Evolutionary conservation across 345 rosid species (phyloP), one percentile per base, ranked within the genome.

Genomic region (Limnanthes douglasii): DNA sequence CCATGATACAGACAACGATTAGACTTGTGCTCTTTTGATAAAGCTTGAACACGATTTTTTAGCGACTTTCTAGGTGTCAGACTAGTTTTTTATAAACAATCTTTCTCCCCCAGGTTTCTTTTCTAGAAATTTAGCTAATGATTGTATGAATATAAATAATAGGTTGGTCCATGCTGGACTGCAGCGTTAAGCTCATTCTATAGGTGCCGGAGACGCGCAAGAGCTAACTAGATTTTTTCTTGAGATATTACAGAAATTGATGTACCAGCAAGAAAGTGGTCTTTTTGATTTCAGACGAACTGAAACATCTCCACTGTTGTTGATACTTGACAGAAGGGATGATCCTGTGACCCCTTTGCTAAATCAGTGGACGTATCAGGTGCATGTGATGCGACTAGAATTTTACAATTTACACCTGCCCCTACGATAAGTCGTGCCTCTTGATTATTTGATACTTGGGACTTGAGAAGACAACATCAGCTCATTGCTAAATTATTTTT

Each of bases 351-450:
- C 98, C 32, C 96, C 98, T 24, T 62, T 90, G 58, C 68, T 80
- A 46, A 90, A 90, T 48, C 98, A 78, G 61, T 90, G 98, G 98
- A 90, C 96, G 46, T 90, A 90, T 65, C 94, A 84, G 93, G 94
- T 79, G 56, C 36, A 36, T 20, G 29, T 45, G 53, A 49, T 36
- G 46, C 7, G 48, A 11, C 5, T 23, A 10, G 5, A 27, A 35
- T 17, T 18, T 29, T 30, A 26, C 30, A 14, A 36, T 44, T 2
- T 47, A 18, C 27, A 24, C 18, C 56, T 43, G n/a, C n/a, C 29
- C 31, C 31, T 30, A 11, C 15, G 36, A 27, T 45, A 24, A 40
- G 17, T 21, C 35, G 25, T 61, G 45, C 47, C 40, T 25, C 37
- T 40, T 35, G 22, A 24, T 31, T 23, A 20, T 30, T 21, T 33